Evolutionary conservation across 495 filamentous ascomycete genomes (phyloP), one percentile per base, ranked within the genome.

Genomic region (Neurospora sp.): DNA sequence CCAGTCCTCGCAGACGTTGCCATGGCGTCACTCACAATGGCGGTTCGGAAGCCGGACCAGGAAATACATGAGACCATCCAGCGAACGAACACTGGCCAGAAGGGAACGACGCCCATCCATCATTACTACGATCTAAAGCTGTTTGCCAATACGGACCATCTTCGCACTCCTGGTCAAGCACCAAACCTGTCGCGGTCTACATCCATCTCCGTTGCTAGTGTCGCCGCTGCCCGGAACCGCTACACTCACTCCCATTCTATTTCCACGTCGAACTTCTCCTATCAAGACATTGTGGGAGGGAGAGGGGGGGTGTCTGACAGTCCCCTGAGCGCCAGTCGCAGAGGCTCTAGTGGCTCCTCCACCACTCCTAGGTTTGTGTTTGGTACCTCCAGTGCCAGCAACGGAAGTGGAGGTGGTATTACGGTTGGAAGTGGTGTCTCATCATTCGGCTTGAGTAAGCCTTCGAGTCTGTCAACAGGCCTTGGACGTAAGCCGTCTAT

Each of bases 1-100:
- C 93, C 96, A 0, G 92, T 95, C 3, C 86, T 99, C 9, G 86
- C 96, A 70, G 95, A 98, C 79, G 92, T 98, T 18, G 91, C 89
- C 40, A 93, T 95, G 83, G 92, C 95, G 10, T 97, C 94, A 0
- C 85, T 99, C 38, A 97, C 96, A 0, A 91, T 98, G 90, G 95
- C 95, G 12, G 88, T 92, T 39, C 88, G 92, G 44, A 91, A 91
- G 49, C 87, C 89, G 5, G 78, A 38, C 71, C 74, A 46, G 73
- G 77, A 77, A 41, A 73, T 76, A 35, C 46, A 69, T 14, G 73
- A 66, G 14, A 62, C 38, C 27, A 16, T 31, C 16, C 62, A 74
- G 70, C 35, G 49, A 38, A 46, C 42, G 3, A 46, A n/a, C 42
- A 46, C 42, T n/a, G 69, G 60, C 69, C 72, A 60, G 39, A 44